Base-by-base conservation (phyloP, 257 asterid species). In the Rhazya stricta region DNA sequence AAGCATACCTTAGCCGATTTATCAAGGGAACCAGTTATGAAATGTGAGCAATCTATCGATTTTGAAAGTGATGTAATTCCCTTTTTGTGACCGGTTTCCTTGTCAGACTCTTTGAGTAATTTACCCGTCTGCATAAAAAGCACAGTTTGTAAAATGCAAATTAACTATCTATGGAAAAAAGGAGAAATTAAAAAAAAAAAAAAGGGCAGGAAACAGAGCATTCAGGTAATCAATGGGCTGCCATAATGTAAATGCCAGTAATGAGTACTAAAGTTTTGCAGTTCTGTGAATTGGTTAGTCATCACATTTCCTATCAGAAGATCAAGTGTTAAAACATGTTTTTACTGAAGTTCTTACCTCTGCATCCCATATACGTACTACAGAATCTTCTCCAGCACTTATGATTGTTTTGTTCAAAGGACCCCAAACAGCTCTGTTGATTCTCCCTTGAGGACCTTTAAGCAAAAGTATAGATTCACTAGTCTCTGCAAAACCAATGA, bases 351-450 rank as follows among this genome's bases (percentile, higher is more conserved):
- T 51, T 62, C 12, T 66, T 79, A 92, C 97, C 95, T 94, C 99
- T 11, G 90, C 71, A 81, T 94, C 99, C 99, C 97, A 94, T 41
- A 92, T 82, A 72, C 99, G 99, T 73, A 92, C 58, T 13, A 89
- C 75, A 34, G 89, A 39, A 80, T 94, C 99, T 87, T 94, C 97
- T 57, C 99, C 99, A 15, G 86, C 94, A 84, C 97, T 94, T 36
- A 94, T 81, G 39, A 94, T 86, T 32, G 99, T 94, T 75, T 42
- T 80, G 86, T 94, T 94, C 78, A 94, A 81, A 77, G 97, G 97
- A 57, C 99, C 99, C 99, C 99, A 94, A 61, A 90, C 90, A 82
- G 97, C 99, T 81, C 99, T 85, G 78, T 90, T 92, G 69, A 94
- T 90, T 84, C 99, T 88, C 85, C 97, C 97, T 56, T 81, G 85